Evolutionary conservation across 2,329 filamentous ascomycete genomes (phyloP), one percentile per base, ranked within the genome.

Genomic region (Microsporum audouinii): DNA sequence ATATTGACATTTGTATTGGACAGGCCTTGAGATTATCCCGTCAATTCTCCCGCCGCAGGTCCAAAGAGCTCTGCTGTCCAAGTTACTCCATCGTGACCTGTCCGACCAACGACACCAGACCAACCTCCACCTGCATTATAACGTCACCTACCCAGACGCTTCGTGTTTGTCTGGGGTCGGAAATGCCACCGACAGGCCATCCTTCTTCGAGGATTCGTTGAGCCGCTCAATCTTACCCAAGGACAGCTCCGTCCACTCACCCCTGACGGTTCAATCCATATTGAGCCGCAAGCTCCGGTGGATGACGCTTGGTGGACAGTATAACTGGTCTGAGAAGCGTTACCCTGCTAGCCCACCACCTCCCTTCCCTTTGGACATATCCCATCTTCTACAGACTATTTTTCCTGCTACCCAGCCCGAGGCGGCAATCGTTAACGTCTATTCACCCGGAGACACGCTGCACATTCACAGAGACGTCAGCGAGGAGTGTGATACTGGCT

Each of bases 381-480:
- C 84, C 2, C 72, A 70, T 0, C 81, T 96, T 5, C 76, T 96
- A 0, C 79, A 84, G 60, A 75, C 75, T 0, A 73, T 94, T 0
- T 97, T 96, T 66, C 88, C 90, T 0, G 79, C 84, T 8, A 94
- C 91, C 12, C 78, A 81, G 59, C 84, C 92, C 0, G 86, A 97
- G 75, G 91, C 94, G 0, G 92, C 94, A 41, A 97, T 97, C 65
- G 84, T 96, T 66, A 97, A 97, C 72, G 80, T 97, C 58, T 97
- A 97, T 75, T 88, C 85, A 0, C 89, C 94, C 0, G 89, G 89
- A 23, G 92, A 97, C 70, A 95, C 88, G 0, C 85, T 97, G 72
- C 92, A 89, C 77, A 83, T 96, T 73, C 94, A 97, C 76, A 85
- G 94, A 8, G 94, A 99, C 70, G 91, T 97, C 47, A 95, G 90